These are phyloP conservation scores for Quercus gilva DNA, from an alignment of 306 rosid genomes.

Conservation along the genomic window DNA sequence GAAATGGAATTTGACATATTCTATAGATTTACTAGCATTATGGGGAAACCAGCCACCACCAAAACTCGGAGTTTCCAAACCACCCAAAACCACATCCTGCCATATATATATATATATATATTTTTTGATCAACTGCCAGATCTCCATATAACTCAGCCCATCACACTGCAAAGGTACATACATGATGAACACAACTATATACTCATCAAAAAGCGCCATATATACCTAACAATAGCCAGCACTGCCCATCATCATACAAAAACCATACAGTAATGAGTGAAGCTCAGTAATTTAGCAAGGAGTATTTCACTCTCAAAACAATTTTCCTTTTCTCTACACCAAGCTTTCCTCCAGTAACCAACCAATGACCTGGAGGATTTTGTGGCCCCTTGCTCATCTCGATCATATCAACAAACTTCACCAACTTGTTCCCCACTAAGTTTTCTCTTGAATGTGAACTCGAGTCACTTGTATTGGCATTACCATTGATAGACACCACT, in stretches of 20 bases:
- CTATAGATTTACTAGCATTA: neutral
- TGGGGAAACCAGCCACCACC: neutral
- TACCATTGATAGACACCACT: conserved; percentile 16
- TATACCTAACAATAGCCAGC: conserved; percentile 36
- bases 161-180: conserved; percentile 31
- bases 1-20: neutral
- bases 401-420: conserved; percentile 50
- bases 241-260: conserved; percentile 39
- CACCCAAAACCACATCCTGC: conserved; percentile 20
- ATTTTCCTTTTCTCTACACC: conserved; percentile 82
- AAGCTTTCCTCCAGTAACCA: conserved; percentile 87
- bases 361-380: conserved; percentile 85
- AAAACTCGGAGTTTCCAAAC: neutral
- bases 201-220: conserved; percentile 24
- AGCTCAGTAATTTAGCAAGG: conserved; percentile 66
- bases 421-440: conserved; percentile 45
- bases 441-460: conserved; percentile 44
- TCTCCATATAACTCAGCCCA: conserved; percentile 21
- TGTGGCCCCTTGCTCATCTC: conserved; percentile 70
- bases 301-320: conserved; percentile 72
- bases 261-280: conserved; percentile 10
- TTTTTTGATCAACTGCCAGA: conserved; percentile 2
- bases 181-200: conserved; percentile 17
- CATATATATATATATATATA: no score
- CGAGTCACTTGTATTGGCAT: conserved; percentile 30